These are phyloP conservation scores for Microdochium bolleyi DNA, from an alignment of 2,329 filamentous ascomycete species.

Conservation along the genomic window DNA sequence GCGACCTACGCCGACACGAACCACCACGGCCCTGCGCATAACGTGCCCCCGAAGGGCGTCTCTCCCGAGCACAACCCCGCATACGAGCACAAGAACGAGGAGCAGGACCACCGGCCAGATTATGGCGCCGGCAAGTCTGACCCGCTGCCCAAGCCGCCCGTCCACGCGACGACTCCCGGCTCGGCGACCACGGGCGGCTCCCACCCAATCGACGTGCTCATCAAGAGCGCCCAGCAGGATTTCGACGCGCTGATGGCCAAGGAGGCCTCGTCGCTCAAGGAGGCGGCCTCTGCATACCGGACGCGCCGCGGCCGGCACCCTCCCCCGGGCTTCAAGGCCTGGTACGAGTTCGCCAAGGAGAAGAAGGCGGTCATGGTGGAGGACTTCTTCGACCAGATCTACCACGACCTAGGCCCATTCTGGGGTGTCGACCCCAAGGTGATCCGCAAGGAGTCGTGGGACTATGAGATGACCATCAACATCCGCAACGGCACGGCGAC, in stretches of 20 bases:
- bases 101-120: neutral
- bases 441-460: constrained; percentile 43
- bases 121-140: constrained; percentile 4
- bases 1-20: constrained; percentile 6
- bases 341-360: constrained; percentile 35
- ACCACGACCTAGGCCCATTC: constrained; percentile 43
- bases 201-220: constrained; percentile 38
- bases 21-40: neutral
- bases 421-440: constrained; percentile 41
- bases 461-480: constrained; percentile 55
- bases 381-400: constrained; percentile 44
- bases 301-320: constrained; percentile 38
- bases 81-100: neutral
- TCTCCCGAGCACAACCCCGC: neutral
- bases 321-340: constrained; percentile 38
- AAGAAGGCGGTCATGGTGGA: constrained; percentile 35
- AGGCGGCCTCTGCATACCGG: constrained; percentile 37
- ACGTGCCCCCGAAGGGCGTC: neutral
- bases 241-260: constrained; percentile 30
- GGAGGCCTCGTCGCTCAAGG: constrained; percentile 30
- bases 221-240: constrained; percentile 26
- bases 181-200: constrained; percentile 6
- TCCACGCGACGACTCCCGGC: constrained; percentile 8
- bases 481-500: constrained; percentile 44
- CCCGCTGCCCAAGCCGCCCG: constrained; percentile 6